Conservation (phyloP, 225 moss, liverwort and hornwort genomes). For the Rhytidiadelphus loreus region DNA sequence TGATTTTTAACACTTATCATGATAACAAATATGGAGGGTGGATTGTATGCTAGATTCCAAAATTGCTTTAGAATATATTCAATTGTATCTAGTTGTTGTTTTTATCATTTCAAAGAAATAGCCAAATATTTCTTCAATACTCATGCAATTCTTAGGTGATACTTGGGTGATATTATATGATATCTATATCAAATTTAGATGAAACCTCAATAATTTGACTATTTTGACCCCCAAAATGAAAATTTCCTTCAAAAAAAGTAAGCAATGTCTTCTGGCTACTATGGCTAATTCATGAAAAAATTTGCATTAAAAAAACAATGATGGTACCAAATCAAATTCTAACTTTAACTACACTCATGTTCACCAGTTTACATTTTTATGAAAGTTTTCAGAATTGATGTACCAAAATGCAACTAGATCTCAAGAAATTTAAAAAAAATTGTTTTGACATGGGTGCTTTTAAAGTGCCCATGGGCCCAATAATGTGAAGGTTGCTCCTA, state of each 20-base stretch:
- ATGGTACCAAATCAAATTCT: neutral
- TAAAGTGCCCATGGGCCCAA: neutral
- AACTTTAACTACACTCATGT: neutral
- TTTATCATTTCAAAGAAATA: neutral
- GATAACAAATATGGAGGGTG: too few relatives aligned
- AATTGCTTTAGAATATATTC: neutral
- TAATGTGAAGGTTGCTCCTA: neutral
- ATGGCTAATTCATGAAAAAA: fast-evolving
- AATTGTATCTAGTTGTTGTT: too few relatives aligned
- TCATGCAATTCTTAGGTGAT: neutral
- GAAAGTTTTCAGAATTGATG: neutral
- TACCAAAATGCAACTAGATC: neutral
- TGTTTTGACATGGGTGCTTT: too few relatives aligned
- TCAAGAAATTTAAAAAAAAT: neutral
- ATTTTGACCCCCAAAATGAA: fast-evolving
- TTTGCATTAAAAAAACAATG: fast-evolving
- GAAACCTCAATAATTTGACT: neutral
- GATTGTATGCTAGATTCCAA: neutral
- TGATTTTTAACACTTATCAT: too few relatives aligned
- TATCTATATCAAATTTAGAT: neutral
- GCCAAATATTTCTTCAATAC: neutral
- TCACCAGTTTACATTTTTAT: neutral
- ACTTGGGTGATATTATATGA: neutral
- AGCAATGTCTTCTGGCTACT: fast-evolving
- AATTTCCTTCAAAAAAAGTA: neutral